Evolutionary conservation across 441 rosid species (phyloP), one percentile per base, ranked within the genome.

Genomic region (Brassica hybrid): DNA sequence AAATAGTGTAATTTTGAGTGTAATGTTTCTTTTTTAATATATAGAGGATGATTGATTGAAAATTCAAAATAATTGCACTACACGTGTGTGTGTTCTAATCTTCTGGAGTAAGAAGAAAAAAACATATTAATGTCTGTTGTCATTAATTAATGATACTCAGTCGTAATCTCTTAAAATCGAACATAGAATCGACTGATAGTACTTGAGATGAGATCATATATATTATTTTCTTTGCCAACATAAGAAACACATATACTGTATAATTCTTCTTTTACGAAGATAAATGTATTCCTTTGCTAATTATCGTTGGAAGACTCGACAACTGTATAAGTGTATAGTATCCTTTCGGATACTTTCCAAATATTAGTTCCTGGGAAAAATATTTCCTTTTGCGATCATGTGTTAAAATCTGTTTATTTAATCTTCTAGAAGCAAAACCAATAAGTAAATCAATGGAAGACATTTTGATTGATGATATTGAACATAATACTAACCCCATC

Each of bases 401-500:
- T 2, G 19, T 45, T 38, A 36, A 3, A 11, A 16, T 52, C 58
- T 12, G 0, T 30, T 32, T 32, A 2, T 32, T 19, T 19, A 5
- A 13, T 25, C 76, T 84, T 87, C 80, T 81, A 73, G 83, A 87
- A 77, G 66, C 67, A 56, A 68, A 76, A 65, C 21, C 62, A 71
- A 50, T 43, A 60, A 66, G 23, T 9, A 17, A 81, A 81, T 50
- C 80, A 81, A 74, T 65, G 74, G 86, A 69, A 82, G 84, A 79
- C 83, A 86, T 61, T 74, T 84, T 86, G 75, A 80, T 79, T 68
- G 61, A 78, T 61, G 50, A 80, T 64, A 84, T 72, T 64, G 48
- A 80, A 82, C 71, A 75, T 80, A 41, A 68, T 62, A 43, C 30
- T 19, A 62, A 30, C 21, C 65, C 74, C 59, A 67, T 45, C 23